These are phyloP conservation scores for Trichoderma orchidacearum DNA, from an alignment of 495 filamentous ascomycete species.

Conservation along the genomic window DNA sequence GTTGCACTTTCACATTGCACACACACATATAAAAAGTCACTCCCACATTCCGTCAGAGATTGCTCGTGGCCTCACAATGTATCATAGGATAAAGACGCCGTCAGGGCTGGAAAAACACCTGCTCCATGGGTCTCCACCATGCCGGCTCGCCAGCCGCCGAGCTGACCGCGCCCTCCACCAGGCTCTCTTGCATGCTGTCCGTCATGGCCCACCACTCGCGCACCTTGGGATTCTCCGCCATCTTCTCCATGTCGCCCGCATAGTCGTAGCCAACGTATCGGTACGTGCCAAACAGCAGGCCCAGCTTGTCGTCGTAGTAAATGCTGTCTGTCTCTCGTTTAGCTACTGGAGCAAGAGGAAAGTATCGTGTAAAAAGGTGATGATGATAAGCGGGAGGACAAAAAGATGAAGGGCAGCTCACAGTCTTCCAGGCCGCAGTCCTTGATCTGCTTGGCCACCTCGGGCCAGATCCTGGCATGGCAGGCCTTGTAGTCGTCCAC, in stretches of 20 bases:
- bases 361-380: not conserved
- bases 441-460: conserved; percentile 57
- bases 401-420: conserved; percentile 16
- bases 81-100: not conserved
- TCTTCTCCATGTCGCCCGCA: conserved; percentile 56
- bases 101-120: conserved; percentile 49
- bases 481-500: conserved; percentile 55
- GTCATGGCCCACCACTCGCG: conserved; percentile 72
- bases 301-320: conserved; percentile 46
- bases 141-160: conserved; percentile 46
- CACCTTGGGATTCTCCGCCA: conserved; percentile 55
- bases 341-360: no score
- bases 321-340: conserved; percentile 52
- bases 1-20: no score
- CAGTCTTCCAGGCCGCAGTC: conserved; percentile 62
- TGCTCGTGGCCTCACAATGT: no score
- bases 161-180: conserved; percentile 47
- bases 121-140: conserved; percentile 61
- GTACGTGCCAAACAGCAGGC: conserved; percentile 56
- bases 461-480: conserved; percentile 61
- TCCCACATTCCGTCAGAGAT: no score
- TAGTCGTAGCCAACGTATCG: conserved; percentile 62
- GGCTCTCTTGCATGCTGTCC: conserved; percentile 51
- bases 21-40: no score
- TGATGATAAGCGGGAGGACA: not conserved